Evolutionary conservation across 2,329 filamentous ascomycete species (phyloP).

Genomic region (Thermomyces lanuginosus): DNA sequence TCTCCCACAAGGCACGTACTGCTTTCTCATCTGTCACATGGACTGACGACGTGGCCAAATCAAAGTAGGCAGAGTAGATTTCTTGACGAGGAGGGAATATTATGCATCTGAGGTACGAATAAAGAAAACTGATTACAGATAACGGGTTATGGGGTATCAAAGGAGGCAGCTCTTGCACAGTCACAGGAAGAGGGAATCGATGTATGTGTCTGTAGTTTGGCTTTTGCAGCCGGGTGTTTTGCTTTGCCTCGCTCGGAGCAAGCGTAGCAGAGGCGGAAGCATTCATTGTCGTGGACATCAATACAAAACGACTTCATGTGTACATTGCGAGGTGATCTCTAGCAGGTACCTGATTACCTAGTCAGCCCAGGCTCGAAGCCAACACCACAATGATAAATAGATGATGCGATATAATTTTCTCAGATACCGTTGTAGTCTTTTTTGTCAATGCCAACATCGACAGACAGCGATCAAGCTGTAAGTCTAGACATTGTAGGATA

Average conservation of each 20-base stretch:
- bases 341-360: conserved; percentile 10
- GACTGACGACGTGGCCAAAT: conserved; percentile 63
- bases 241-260: too few relatives aligned
- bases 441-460: conserved; percentile 43
- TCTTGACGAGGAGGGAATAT: conserved; percentile 45
- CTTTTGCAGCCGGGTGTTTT: conserved; percentile 15
- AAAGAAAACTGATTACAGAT: conserved; percentile 65
- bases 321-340: conserved; percentile 15
- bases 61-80: conserved; percentile 61
- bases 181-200: conserved; percentile 60
- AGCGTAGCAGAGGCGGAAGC: too few relatives aligned
- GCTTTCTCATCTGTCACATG: conserved; percentile 64
- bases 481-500: conserved; percentile 27
- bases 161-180: conserved; percentile 65
- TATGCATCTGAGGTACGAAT: conserved; percentile 59
- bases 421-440: conserved; percentile 99
- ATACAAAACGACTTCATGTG: too few relatives aligned
- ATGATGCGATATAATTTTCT: too few relatives aligned
- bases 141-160: conserved; percentile 88
- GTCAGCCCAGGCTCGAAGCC: not conserved
- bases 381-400: too few relatives aligned
- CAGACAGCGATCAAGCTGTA: conserved; percentile 34
- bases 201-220: conserved; percentile 62
- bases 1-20: conserved; percentile 76
- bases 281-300: too few relatives aligned